A percentile compares a stretch with the other conserved stretches of the same genome.
Conservation (phyloP, 1,284 basidiomycete species). For the Apiotrichum siamense region DNA sequence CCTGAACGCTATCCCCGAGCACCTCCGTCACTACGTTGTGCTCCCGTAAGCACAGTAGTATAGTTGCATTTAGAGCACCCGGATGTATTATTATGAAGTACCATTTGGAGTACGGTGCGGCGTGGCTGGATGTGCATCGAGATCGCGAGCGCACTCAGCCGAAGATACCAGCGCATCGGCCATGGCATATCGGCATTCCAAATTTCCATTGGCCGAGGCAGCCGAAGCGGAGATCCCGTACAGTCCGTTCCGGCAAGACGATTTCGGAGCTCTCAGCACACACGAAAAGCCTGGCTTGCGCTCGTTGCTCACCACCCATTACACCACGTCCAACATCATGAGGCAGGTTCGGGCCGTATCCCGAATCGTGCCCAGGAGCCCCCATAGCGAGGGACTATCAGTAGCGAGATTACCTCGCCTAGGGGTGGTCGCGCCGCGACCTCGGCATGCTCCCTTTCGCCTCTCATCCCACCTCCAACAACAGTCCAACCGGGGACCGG, state of each 20-base stretch:
- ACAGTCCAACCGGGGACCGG: not conserved
- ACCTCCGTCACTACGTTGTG: constrained; percentile 80
- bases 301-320: not conserved
- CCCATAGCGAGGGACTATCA: not conserved
- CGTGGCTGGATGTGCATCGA: too few relatives aligned
- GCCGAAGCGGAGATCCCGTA: too few relatives aligned
- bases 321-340: not conserved
- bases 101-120: too few relatives aligned
- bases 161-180: too few relatives aligned
- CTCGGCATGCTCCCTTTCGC: not conserved
- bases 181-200: too few relatives aligned
- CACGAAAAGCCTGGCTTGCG: too few relatives aligned
- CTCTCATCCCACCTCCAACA: not conserved
- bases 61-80: not conserved
- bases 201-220: too few relatives aligned
- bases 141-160: too few relatives aligned
- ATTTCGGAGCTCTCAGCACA: too few relatives aligned
- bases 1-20: constrained; percentile 69
- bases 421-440: not conserved
- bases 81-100: constrained; percentile 1
- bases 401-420: not conserved
- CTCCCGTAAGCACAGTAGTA: constrained; percentile 52
- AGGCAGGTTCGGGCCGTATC: constrained; percentile 3
- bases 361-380: not conserved
- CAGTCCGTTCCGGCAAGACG: too few relatives aligned